These are phyloP conservation scores for Claviceps sp. DNA, from an alignment of 2,329 filamentous ascomycete species.

Conservation along the genomic window DNA sequence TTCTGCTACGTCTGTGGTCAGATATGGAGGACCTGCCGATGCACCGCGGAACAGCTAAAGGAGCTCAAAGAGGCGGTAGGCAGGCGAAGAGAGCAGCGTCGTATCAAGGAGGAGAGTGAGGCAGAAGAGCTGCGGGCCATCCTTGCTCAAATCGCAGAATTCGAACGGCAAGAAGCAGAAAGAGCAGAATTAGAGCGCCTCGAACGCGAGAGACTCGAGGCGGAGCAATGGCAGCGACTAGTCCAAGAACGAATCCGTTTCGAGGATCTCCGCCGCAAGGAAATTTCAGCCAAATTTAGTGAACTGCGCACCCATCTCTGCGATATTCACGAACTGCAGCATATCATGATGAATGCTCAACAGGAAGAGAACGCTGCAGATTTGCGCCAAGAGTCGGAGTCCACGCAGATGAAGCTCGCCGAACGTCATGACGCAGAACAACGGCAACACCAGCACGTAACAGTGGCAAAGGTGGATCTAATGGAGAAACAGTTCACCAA, in stretches of 20 bases:
- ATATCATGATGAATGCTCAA: slow-evolving; percentile 20
- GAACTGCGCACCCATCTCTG: slow-evolving; percentile 23
- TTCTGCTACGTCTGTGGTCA: slow-evolving; percentile 74
- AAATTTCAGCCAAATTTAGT: slow-evolving; percentile 25
- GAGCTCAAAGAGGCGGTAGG: slow-evolving; percentile 25
- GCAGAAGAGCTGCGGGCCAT: slow-evolving; percentile 24
- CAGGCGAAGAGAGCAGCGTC: slow-evolving; percentile 20
- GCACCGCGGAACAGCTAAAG: slow-evolving; percentile 35
- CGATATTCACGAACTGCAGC: slow-evolving; percentile 29
- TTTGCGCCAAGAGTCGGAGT: slow-evolving; percentile 12
- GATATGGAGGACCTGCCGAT: slow-evolving; percentile 61
- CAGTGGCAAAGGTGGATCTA: slow-evolving; percentile 17
- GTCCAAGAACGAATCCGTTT: slow-evolving; percentile 24
- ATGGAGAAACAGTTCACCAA: slow-evolving; percentile 21
- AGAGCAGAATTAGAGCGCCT: slow-evolving; percentile 26
- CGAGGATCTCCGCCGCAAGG: slow-evolving; percentile 27
- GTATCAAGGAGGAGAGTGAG: slow-evolving; percentile 20
- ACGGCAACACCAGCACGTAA: slow-evolving; percentile 13
- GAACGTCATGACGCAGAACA: slow-evolving; percentile 21
- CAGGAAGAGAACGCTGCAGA: slow-evolving; percentile 23
- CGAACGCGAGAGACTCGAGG: slow-evolving; percentile 23
- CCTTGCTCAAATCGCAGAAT: slow-evolving; percentile 32
- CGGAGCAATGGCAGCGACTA: slow-evolving; percentile 23
- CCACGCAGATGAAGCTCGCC: slow-evolving; percentile 17
- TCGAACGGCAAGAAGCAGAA: slow-evolving; percentile 31